Evolutionary conservation across 2,329 filamentous ascomycete genomes (phyloP), one percentile per base, ranked within the genome.

Genomic region (Colletotrichum tanaceti): DNA sequence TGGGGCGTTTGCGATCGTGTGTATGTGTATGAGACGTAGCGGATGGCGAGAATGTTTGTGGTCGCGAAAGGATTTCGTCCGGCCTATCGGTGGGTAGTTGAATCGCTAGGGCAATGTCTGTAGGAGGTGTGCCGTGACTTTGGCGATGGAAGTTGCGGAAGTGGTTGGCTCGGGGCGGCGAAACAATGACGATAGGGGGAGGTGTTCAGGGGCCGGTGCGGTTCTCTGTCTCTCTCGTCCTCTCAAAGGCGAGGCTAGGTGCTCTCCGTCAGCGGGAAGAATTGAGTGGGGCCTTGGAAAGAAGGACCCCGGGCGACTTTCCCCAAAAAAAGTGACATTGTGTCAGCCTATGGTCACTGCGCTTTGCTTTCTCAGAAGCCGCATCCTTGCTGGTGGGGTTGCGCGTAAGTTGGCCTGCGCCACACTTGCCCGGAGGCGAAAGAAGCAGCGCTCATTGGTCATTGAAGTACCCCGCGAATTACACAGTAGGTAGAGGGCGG

Each of bases 161-260:
- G 50, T 50, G 46, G 52, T 32, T 16, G 13, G 20, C 22, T 47
- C 55, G 49, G 22, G 55, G 41, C 62, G 66, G 66, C 66, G 66
- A 67, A 67, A 67, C 63, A 67, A 69, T 69, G 66, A 67, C 66
- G 66, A 67, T 58, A 53, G 66, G 41, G 32, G n/a, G n/a, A n/a
- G 54, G 28, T 28, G 28, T 43, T 39, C 20, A 16, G 38, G 16
- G 58, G 58, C 58, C 38, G 58, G 14, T 61, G 49, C 44, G 49
- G 41, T 24, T 24, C 54, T 53, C 28, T 53, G 28, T 32, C 49
- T 53, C 18, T 28, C 18, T 52, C 24, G n/a, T 53, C 55, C 24
- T 58, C 55, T 22, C 55, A n/a, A 58, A 47, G 43, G 43, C 55
- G 55, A 58, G 55, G 55, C 55, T 58, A 18, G 55, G 24, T 32